Evolutionary conservation across 352 stramenopile genomes (phyloP).

Genomic region (Pythium coloratum): DNA sequence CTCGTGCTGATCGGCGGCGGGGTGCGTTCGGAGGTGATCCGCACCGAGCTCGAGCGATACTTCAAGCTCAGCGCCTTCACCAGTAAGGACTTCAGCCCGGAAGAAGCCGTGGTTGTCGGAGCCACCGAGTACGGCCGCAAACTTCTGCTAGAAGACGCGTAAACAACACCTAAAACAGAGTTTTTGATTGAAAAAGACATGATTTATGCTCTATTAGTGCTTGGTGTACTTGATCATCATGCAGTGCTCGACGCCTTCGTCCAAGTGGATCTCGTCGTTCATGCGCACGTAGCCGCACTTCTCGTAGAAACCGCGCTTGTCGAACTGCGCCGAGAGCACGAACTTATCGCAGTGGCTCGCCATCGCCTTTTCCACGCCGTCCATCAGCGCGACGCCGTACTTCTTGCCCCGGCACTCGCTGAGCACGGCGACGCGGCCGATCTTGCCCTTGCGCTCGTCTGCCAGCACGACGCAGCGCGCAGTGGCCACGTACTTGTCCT

Average conservation of each 20-base stretch:
- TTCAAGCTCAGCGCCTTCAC: constrained; percentile 50
- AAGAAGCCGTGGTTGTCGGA: constrained; percentile 63
- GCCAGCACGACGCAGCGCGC: constrained; percentile 43
- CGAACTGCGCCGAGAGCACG: constrained; percentile 47
- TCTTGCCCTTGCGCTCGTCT: constrained; percentile 39
- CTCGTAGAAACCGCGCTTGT: constrained; percentile 65
- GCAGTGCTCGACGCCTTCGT: constrained; percentile 59
- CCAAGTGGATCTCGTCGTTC: constrained; percentile 55
- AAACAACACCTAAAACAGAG: background rate
- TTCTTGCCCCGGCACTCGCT: constrained; percentile 52
- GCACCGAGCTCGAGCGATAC: constrained; percentile 45
- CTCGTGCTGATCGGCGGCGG: constrained; percentile 65
- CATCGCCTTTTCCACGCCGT: constrained; percentile 36
- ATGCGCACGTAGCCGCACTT: constrained; percentile 61
- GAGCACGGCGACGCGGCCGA: constrained; percentile 62
- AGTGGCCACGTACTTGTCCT: constrained; percentile 51
- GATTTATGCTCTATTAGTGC: background rate
- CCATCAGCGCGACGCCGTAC: constrained; percentile 48
- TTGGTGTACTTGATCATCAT: constrained; percentile 25
- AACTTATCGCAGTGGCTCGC: constrained; percentile 35
- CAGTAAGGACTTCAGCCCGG: constrained; percentile 49
- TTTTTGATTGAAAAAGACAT: background rate
- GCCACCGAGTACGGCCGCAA: constrained; percentile 57
- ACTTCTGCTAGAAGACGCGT: constrained; percentile 26
- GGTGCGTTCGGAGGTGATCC: constrained; percentile 51